Evolutionary conservation across 495 filamentous ascomycete species (phyloP).

Genomic region (Penicillium flavigenum): DNA sequence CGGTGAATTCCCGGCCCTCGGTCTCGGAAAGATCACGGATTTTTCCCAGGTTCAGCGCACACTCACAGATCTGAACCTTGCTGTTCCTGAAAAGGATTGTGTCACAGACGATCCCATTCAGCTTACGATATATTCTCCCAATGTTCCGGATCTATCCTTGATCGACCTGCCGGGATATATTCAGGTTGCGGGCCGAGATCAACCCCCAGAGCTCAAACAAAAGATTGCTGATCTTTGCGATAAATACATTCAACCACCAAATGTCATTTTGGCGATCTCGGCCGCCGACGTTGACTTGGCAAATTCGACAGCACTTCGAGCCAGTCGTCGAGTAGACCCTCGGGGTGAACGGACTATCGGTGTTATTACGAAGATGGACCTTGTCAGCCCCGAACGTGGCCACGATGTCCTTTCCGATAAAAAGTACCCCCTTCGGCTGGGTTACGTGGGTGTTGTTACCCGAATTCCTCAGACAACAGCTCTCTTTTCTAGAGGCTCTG

Average conservation of each 20-base stretch:
- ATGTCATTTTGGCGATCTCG: constrained; percentile 95
- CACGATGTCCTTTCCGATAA: constrained; percentile 74
- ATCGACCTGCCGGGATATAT: constrained; percentile 98
- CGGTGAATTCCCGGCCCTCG: constrained; percentile 92
- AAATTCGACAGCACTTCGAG: constrained; percentile 90
- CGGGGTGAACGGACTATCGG: constrained; percentile 95
- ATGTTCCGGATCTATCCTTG: constrained; percentile 91
- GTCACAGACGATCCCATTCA: constrained; percentile 97
- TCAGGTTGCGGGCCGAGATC: constrained; percentile 86
- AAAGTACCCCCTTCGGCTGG: constrained; percentile 91
- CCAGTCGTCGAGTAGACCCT: constrained; percentile 89
- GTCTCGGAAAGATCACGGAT: constrained; percentile 86
- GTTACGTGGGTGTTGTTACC: constrained; percentile 96
- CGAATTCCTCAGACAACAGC: constrained; percentile 71
- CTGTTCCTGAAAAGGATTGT: constrained; percentile 84
- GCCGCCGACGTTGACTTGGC: constrained; percentile 96
- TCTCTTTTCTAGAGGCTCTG: constrained; percentile 80
- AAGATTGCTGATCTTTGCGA: constrained; percentile 97
- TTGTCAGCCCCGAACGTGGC: constrained; percentile 83
- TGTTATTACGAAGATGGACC: constrained; percentile 98
- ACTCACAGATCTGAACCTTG: constrained; percentile 90
- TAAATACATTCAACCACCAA: constrained; percentile 95
- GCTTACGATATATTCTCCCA: constrained; percentile 89
- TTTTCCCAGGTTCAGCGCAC: constrained; percentile 92
- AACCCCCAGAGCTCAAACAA: constrained; percentile 87